Base-by-base conservation (phyloP, 164 flowering plant genomes). In the Aristolochia contorta region DNA sequence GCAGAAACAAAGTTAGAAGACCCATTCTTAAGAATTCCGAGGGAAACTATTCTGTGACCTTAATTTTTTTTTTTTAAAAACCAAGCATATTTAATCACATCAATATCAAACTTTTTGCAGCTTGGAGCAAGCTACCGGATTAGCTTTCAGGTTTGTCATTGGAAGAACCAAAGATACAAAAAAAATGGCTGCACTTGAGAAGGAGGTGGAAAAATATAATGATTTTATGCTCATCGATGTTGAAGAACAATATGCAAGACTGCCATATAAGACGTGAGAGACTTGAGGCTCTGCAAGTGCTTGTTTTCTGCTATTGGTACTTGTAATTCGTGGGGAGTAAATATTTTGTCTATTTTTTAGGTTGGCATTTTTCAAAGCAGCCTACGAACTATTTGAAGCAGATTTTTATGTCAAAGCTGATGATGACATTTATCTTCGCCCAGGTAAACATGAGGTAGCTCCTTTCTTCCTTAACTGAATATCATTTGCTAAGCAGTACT, bases 321-420 rank as follows among this genome's bases (percentile, higher is more conserved):
- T 0, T 37, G 43, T 37, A 37, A 37, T 37, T 37, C 43, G 5
- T 6, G 43, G 43, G 43, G 43, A 37, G 43, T 37, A 37, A 37
- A 19, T 9, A 54, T 43, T 69, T 58, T 33, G 47, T 46, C n/a
- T 58, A 8, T 54, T 22, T 66, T 69, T 41, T 63, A 89, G 96
- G 58, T 65, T 85, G 73, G 87, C 86, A n/a, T 88, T 63, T 67
- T 79, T 87, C 64, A 83, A 76, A 72, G 95, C 89, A 46, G 91
- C 91, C 16, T 87, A 65, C 60, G 74, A 73, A 45, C 85, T 82
- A 32, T 83, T 79, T 63, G 91, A 85, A 37, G 81, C 89, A 16
- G 89, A 83, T 47, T 87, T 68, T 69, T 85, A 82, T 67, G 91
- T 87, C 43, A 87, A 85, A 77, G 87, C 82, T 63, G 85, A 82